Evolutionary conservation across 257 asterid genomes (phyloP).

Genomic region (Solanum sparsipilum): DNA sequence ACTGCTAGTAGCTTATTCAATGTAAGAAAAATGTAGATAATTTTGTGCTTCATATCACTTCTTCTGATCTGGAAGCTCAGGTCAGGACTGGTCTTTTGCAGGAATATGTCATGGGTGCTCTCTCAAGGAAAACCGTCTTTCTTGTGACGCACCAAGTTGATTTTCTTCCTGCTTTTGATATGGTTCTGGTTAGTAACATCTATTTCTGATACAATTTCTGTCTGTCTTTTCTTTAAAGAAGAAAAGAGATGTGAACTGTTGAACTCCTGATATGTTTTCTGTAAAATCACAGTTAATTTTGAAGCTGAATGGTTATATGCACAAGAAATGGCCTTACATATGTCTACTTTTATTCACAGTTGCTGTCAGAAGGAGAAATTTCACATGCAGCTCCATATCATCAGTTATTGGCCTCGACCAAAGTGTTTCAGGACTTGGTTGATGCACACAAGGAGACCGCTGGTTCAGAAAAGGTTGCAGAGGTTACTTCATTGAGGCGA

Average conservation of each 20-base stretch:
- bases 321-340: neutral
- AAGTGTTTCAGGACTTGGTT: slow-evolving; percentile 33
- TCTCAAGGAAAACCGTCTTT: slow-evolving; percentile 60
- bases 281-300: neutral
- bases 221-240: neutral
- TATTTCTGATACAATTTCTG: neutral
- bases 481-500: slow-evolving; percentile 10
- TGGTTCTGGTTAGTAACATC: slow-evolving; percentile 53
- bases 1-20: slow-evolving; percentile 84
- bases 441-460: slow-evolving; percentile 48
- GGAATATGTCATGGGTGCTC: slow-evolving; percentile 87
- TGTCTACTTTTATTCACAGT: slow-evolving; percentile 15
- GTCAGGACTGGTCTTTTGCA: slow-evolving; percentile 12
- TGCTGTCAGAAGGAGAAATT: slow-evolving; percentile 42
- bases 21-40: slow-evolving; percentile 16
- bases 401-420: slow-evolving; percentile 32
- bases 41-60: neutral
- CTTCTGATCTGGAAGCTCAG: neutral
- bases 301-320: neutral
- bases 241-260: neutral
- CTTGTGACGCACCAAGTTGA: slow-evolving; percentile 97
- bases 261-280: neutral
- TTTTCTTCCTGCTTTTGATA: slow-evolving; percentile 86
- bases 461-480: slow-evolving; percentile 34
- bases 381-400: slow-evolving; percentile 30